Base-by-base conservation (phyloP, 257 asterid species). In the Solanum lignicaule region DNA sequence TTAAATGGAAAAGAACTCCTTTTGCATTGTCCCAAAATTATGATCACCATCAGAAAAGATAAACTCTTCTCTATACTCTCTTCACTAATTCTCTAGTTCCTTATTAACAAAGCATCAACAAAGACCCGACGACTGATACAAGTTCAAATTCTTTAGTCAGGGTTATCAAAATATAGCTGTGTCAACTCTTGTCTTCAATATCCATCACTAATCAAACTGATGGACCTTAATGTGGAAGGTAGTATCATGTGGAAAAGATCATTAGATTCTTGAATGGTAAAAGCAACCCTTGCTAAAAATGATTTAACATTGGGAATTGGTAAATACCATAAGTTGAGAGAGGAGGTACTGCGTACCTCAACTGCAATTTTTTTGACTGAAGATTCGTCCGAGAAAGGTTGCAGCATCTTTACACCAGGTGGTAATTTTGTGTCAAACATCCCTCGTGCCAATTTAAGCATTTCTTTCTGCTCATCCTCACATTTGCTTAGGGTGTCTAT, bases 381-480 rank as follows among this genome's bases (percentile, higher is more conserved):
- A 87, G 99, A 95, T 83, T 92, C 99, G 18, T 95, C 99, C 1
- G 99, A 89, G 88, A 97, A 97, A 81, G 99, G 99, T 88, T 97
- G 99, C 93, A 97, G 79, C 95, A 93, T 94, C 25, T 87, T 94
- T 55, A 95, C 97, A 5, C 99, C 99, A 86, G 99, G 98, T 73
- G 99, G 98, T 74, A 97, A 92, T 93, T 94, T 94, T 55, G 99
- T 97, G 86, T 97, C 99, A 48, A 97, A 97, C 99, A 97, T 94
- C 68, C 98, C 92, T 58, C 93, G 92, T 41, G 99, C 98, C 93
- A 97, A 91, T 88, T 62, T 94, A 87, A 96, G 90, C 95, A 96
- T 38, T 91, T 97, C 98, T 60, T 91, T 90, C 90, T 94, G 95
- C 91, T 94, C 98, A 88, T 94, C 91, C 91, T 91, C 89, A 84